Evolutionary conservation across 2,329 filamentous ascomycete genomes (phyloP).

Genomic region (Penicillium sp.): DNA sequence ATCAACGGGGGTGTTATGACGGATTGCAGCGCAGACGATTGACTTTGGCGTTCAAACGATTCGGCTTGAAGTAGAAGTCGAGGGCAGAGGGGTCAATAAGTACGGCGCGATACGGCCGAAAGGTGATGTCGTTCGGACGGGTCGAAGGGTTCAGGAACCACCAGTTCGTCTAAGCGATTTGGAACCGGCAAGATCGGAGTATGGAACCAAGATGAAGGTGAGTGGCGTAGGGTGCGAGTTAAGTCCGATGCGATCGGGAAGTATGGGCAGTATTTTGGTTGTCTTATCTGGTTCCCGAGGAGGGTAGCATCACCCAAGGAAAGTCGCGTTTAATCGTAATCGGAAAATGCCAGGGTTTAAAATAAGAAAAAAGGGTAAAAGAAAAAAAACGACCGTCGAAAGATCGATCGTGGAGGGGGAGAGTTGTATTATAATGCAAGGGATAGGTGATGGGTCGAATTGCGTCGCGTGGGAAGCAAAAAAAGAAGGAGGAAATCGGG

Average conservation of each 20-base stretch:
- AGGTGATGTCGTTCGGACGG: neutral
- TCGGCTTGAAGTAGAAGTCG: neutral
- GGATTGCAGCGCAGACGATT: conserved; percentile 1
- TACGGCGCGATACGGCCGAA: neutral
- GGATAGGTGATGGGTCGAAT: conserved; percentile 32
- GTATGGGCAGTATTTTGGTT: conserved; percentile 2
- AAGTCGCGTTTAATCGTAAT: neutral
- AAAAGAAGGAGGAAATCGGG: conserved; percentile 7
- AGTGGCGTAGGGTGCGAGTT: conserved; percentile 5
- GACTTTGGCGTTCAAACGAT: neutral
- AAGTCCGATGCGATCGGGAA: conserved; percentile 12
- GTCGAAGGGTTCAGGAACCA: neutral
- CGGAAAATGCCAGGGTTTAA: neutral
- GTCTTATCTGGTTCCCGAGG: conserved; percentile 1
- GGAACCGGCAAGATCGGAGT: neutral
- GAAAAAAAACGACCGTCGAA: conserved; percentile 3
- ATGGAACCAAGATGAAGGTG: neutral
- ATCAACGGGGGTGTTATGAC: conserved; percentile 6
- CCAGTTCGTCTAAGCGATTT: neutral
- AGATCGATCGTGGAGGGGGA: conserved; percentile 22
- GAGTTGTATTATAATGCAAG: conserved; percentile 21
- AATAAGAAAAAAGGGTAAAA: neutral
- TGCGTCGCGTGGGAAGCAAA: conserved; percentile 33
- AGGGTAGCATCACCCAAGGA: neutral
- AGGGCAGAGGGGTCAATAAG: neutral